Evolutionary conservation across 225 moss, liverwort and hornwort species (phyloP), one percentile per base, ranked within the genome.

Genomic region (Antitrichia curtipendula): DNA sequence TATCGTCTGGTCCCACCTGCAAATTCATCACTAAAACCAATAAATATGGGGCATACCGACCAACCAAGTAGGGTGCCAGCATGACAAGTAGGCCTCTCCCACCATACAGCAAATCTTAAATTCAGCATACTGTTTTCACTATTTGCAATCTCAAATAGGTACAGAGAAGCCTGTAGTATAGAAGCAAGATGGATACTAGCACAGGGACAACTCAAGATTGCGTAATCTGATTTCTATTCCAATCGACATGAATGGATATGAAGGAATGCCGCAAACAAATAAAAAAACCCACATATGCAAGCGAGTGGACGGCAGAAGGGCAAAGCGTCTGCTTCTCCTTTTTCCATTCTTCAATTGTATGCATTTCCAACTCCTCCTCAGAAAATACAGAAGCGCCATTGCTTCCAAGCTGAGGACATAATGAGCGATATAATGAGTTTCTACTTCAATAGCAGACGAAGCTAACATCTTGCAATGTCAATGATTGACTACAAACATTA

Each of bases 261-360:
- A 64, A 57, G 83, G 24, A 61, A 79, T 53, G 62, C 27, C 36
- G 58, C 50, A 84, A 84, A 66, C 69, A 74, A 68, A 83, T 82
- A 50, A 54, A 81, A 85, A 68, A 45, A 95, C 97, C 93, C 77
- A 98, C 98, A 93, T 87, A 95, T 78, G 97, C 93, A 89, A 98
- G 95, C n/a, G 97, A 82, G 87, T 89, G 92, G 83, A 93, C 63
- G 27, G 91, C 41, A 78, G 91, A 89, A 57, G 95, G 89, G 82
- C 87, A 88, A 78, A 97, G 91, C 40, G 93, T 78, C 78, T 94
- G 91, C 86, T 99, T 97, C 86, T 99, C 98, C 89, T 94, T 95
- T 90, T 99, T 99, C 98, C 98, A 99, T 72, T 96, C 96, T 88
- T 95, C 96, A 89, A 99, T 97, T 73, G 97, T 97, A 80, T 99